A percentile compares a stretch with the other conserved stretches of the same genome.
phyloP scores from a whole-genome alignment of 768 basidiomycete genomes.

The Boletus reticuloceps region DNA sequence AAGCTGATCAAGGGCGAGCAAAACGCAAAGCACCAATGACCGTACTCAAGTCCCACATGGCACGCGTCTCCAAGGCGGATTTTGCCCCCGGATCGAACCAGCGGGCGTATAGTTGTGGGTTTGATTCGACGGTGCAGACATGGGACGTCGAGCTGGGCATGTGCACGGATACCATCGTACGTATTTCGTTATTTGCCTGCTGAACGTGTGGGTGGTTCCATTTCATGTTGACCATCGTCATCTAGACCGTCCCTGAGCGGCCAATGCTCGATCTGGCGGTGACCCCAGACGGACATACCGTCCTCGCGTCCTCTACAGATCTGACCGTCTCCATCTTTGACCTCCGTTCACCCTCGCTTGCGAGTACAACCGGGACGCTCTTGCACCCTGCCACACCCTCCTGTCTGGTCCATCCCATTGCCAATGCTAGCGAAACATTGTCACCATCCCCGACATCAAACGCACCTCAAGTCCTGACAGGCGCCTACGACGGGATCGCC shows the following conservation, averaged over 20 bases:
- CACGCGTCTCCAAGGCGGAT: constrained; percentile 69
- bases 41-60: constrained; percentile 83
- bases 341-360: constrained; percentile 44
- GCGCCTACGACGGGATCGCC: constrained; percentile 75
- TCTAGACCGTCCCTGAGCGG: constrained; percentile 65
- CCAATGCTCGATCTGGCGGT: constrained; percentile 70
- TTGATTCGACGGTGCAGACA: constrained; percentile 83
- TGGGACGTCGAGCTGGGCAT: constrained; percentile 87
- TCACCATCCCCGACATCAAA: background rate
- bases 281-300: constrained; percentile 40
- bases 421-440: background rate
- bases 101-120: constrained; percentile 73
- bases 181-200: background rate
- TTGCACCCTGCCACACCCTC: constrained; percentile 51
- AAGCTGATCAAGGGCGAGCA: constrained; percentile 29
- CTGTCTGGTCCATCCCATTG: constrained; percentile 41
- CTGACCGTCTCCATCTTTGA: constrained; percentile 73
- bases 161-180: constrained; percentile 66
- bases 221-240: background rate
- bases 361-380: constrained; percentile 38
- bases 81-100: constrained; percentile 44
- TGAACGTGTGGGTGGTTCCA: background rate
- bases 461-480: constrained; percentile 59
- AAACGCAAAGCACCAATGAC: constrained; percentile 65
- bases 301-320: constrained; percentile 69